Evolutionary conservation across 192 early-diverging fungal species (phyloP).

Genomic region (Backusella tuberculispora): DNA sequence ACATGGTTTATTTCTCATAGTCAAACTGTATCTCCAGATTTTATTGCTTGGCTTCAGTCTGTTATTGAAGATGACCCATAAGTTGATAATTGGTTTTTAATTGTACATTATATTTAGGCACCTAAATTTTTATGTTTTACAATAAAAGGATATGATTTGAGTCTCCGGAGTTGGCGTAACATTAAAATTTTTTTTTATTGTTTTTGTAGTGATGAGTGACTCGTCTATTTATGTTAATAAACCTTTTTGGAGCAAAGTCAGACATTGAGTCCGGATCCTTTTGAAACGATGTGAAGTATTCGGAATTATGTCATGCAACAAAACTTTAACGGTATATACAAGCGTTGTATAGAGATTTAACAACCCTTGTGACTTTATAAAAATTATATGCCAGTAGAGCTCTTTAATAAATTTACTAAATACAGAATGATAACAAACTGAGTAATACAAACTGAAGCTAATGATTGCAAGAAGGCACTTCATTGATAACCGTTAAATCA

Average conservation of each 20-base stretch:
- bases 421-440: too few relatives aligned
- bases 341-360: too few relatives aligned
- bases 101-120: background rate
- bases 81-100: background rate
- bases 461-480: too few relatives aligned
- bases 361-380: too few relatives aligned
- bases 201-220: conserved; percentile 9
- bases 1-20: background rate
- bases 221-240: conserved; percentile 4
- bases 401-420: too few relatives aligned
- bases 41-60: background rate
- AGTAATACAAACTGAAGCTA: too few relatives aligned
- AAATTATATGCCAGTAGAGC: too few relatives aligned
- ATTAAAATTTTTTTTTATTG: background rate
- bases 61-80: background rate
- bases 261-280: conserved; percentile 17
- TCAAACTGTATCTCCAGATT: background rate
- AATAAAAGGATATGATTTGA: background rate
- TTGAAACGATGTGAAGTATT: conserved; percentile 14
- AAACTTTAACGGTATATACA: too few relatives aligned
- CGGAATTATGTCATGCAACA: conserved; percentile 15
- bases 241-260: conserved; percentile 10
- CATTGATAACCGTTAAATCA: too few relatives aligned
- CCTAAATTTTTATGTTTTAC: background rate
- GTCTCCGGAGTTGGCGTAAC: conserved; percentile 15